A percentile compares a stretch with the other conserved stretches of the same genome.
Conservation (phyloP, 345 rosid species). For the Eucalyptus grandis region DNA sequence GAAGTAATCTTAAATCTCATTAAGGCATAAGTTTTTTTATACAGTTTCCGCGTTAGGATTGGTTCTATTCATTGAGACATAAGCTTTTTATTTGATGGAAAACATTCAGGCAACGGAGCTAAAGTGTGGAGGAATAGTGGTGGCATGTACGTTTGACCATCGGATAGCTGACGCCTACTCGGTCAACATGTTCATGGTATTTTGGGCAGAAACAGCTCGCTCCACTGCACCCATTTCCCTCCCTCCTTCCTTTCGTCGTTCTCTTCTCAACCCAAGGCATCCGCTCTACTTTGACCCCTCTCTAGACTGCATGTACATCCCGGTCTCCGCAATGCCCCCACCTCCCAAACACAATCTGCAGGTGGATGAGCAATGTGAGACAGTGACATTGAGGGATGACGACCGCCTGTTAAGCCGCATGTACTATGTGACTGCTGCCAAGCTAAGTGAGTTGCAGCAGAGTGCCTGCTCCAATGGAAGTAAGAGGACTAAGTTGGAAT, state of each 20-base stretch:
- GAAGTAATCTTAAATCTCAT: too few species aligned
- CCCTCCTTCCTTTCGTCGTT: slow-evolving; percentile 42
- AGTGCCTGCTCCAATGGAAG: slow-evolving; percentile 14
- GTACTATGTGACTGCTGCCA: slow-evolving; percentile 26
- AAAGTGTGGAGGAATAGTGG: slow-evolving; percentile 56
- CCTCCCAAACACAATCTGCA: slow-evolving; percentile 2
- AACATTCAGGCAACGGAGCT: slow-evolving; percentile 40
- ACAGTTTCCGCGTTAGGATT: neutral
- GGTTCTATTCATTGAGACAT: neutral
- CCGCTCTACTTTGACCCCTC: slow-evolving; percentile 10
- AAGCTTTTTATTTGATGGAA: neutral
- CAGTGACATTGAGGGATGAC: neutral
- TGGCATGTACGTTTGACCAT: slow-evolving; percentile 67
- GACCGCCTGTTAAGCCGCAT: slow-evolving; percentile 36
- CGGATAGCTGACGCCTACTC: slow-evolving; percentile 74
- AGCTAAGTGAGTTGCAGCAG: slow-evolving; percentile 23
- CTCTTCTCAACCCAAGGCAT: slow-evolving; percentile 44
- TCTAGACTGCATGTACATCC: slow-evolving; percentile 32
- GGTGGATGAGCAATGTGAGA: neutral
- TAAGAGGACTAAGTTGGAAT: slow-evolving; percentile 44
- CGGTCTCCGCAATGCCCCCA: slow-evolving; percentile 28
- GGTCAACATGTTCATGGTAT: slow-evolving; percentile 48
- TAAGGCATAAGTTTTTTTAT: too few species aligned
- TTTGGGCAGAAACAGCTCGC: slow-evolving; percentile 53
- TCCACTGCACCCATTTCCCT: slow-evolving; percentile 10